A percentile compares a stretch with the other conserved stretches of the same genome.
These are phyloP conservation scores for Tetradesmus obliquus DNA, from an alignment of 139 green algal genomes.

Conservation along the genomic window DNA sequence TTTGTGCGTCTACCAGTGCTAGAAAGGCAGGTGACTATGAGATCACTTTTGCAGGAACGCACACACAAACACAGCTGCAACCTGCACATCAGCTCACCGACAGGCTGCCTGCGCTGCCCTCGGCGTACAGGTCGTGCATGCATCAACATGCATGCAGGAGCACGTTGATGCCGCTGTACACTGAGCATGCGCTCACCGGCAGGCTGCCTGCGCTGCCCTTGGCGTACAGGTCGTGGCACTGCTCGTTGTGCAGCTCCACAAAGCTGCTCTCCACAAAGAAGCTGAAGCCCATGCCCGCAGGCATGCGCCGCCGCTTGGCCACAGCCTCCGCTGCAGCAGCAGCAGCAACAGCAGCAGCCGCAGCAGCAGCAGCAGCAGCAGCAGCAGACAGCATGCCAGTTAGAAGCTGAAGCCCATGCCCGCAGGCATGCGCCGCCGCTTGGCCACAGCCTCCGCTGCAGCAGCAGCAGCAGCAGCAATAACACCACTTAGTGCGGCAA, in stretches of 20 bases:
- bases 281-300: conserved; percentile 67
- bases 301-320: conserved; percentile 52
- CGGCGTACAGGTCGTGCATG: no score
- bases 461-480: background rate
- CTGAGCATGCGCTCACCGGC: conserved; percentile 18
- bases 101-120: no score
- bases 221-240: conserved; percentile 61
- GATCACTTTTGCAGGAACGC: no score
- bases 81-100: no score
- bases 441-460: conserved; percentile 50
- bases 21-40: no score
- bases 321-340: conserved; percentile 45
- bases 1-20: no score
- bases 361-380: background rate
- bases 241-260: conserved; percentile 74
- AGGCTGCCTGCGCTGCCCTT: conserved; percentile 43
- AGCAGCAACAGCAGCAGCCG: background rate
- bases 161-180: background rate
- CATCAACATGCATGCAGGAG: background rate
- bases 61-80: no score
- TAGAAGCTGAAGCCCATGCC: conserved; percentile 76
- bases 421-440: conserved; percentile 52
- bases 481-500: no score
- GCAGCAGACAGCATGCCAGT: conserved; percentile 38
- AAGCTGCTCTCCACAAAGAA: conserved; percentile 74